Evolutionary conservation across 306 rosid genomes (phyloP).

Genomic region (Gastrolobium villosum): DNA sequence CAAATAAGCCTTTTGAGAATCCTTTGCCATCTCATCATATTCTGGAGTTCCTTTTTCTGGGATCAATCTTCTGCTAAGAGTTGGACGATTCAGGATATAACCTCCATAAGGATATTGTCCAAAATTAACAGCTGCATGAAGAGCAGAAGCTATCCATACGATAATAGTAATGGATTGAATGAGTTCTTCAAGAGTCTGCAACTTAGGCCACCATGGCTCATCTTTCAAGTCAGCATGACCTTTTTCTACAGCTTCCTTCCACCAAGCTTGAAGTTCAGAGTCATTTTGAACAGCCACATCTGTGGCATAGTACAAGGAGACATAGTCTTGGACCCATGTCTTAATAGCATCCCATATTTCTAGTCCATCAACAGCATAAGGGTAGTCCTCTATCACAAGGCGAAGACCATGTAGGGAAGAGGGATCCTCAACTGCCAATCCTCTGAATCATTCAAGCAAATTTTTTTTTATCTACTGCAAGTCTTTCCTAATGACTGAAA

Average conservation of each 20-base stretch:
- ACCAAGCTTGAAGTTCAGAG: constrained; percentile 69
- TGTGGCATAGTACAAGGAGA: constrained; percentile 52
- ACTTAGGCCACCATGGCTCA: constrained; percentile 67
- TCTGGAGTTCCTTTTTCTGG: constrained; percentile 60
- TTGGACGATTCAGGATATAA: constrained; percentile 69
- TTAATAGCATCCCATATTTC: constrained; percentile 70
- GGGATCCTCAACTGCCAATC: constrained; percentile 65
- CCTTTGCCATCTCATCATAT: constrained; percentile 53
- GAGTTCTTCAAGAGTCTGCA: constrained; percentile 54
- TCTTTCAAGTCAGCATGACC: constrained; percentile 67
- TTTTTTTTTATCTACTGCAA: too few species aligned
- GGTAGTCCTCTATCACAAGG: constrained; percentile 66
- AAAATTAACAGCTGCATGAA: constrained; percentile 71
- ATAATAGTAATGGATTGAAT: constrained; percentile 38
- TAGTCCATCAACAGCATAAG: constrained; percentile 66
- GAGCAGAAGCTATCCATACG: constrained; percentile 74
- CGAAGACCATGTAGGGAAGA: constrained; percentile 62
- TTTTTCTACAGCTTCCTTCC: constrained; percentile 64
- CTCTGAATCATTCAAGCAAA: constrained; percentile 49
- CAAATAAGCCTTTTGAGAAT: constrained; percentile 56
- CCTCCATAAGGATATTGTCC: constrained; percentile 81
- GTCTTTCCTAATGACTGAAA: too few species aligned
- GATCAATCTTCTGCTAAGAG: constrained; percentile 59
- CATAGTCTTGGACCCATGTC: constrained; percentile 64
- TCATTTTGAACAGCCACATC: constrained; percentile 53